These are phyloP conservation scores for Aquanectria penicillioides DNA, from an alignment of 2,329 filamentous ascomycete genomes.

Conservation along the genomic window DNA sequence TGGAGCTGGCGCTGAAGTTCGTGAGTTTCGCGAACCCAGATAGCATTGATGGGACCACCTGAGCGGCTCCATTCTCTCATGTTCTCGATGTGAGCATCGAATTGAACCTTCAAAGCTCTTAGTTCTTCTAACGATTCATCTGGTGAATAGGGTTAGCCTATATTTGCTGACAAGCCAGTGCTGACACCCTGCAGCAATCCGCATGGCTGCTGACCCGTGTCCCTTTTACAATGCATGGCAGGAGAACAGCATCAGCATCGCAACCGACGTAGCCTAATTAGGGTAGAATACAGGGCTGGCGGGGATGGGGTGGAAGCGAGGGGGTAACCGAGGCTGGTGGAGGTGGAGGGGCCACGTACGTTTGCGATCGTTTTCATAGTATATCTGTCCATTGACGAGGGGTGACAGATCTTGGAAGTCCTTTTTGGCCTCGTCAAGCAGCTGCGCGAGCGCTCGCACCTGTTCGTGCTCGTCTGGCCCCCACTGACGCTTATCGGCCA, in stretches of 20 bases:
- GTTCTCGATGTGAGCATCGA: conserved; percentile 58
- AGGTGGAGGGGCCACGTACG: conserved; percentile 50
- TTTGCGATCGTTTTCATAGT: conserved; percentile 67
- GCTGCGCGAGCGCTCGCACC: conserved; percentile 62
- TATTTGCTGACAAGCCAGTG: too few species aligned
- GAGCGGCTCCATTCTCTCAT: conserved; percentile 65
- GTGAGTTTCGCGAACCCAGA: conserved; percentile 65
- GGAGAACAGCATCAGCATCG: background rate
- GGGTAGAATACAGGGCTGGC: background rate
- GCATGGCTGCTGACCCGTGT: too few species aligned
- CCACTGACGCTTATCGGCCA: conserved; percentile 69
- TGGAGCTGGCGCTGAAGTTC: conserved; percentile 62
- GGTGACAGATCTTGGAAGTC: conserved; percentile 68
- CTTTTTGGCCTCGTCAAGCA: conserved; percentile 68
- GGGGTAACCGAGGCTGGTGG: conserved; percentile 4
- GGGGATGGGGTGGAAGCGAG: background rate
- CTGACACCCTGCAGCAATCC: too few species aligned
- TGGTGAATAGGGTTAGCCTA: conserved; percentile 42
- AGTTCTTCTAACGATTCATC: conserved; percentile 65
- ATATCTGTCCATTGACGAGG: conserved; percentile 64
- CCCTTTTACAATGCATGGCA: too few species aligned
- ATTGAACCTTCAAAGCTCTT: conserved; percentile 54
- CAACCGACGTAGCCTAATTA: background rate
- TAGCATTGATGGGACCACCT: conserved; percentile 64
- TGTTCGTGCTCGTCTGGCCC: conserved; percentile 69